phyloP scores from a whole-genome alignment of 257 asterid genomes.

The Anisodus acutangulus region DNA sequence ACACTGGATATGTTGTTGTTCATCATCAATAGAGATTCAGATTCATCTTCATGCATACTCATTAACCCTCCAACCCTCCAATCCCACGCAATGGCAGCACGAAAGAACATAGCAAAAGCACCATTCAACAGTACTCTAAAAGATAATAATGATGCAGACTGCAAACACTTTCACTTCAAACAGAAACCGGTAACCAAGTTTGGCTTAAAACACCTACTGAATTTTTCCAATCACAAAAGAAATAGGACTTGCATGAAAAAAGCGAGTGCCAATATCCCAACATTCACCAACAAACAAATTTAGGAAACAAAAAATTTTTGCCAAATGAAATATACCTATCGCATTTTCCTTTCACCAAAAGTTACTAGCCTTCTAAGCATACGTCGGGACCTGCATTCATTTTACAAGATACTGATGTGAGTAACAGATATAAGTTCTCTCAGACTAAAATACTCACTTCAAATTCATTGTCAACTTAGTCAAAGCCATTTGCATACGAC shows the following conservation, averaged over 20 bases:
- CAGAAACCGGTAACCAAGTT: not conserved
- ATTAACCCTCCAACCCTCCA: not conserved
- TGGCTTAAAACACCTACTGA: not conserved
- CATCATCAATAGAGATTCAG: not conserved
- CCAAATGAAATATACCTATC: constrained; percentile 15
- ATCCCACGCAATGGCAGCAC: not conserved
- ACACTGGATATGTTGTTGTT: not conserved
- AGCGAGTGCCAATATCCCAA: not conserved
- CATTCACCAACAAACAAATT: not conserved
- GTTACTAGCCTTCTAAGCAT: constrained; percentile 67
- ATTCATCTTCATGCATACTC: not conserved
- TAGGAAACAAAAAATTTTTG: constrained; percentile 3
- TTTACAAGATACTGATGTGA: constrained; percentile 28
- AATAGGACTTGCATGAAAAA: not conserved
- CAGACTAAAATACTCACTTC: constrained; percentile 8
- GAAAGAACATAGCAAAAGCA: not conserved
- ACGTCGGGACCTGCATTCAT: constrained; percentile 66
- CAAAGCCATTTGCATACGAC: not conserved
- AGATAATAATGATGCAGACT: not conserved
- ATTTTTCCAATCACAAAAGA: constrained; percentile 18
- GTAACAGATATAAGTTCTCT: constrained; percentile 24
- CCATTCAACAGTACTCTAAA: not conserved
- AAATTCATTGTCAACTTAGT: constrained; percentile 12
- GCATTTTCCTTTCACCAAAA: constrained; percentile 32
- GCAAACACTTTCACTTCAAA: constrained; percentile 1